Base-by-base conservation (phyloP, 176 grass and related monocot genomes). In the Elymus sibiricus region DNA sequence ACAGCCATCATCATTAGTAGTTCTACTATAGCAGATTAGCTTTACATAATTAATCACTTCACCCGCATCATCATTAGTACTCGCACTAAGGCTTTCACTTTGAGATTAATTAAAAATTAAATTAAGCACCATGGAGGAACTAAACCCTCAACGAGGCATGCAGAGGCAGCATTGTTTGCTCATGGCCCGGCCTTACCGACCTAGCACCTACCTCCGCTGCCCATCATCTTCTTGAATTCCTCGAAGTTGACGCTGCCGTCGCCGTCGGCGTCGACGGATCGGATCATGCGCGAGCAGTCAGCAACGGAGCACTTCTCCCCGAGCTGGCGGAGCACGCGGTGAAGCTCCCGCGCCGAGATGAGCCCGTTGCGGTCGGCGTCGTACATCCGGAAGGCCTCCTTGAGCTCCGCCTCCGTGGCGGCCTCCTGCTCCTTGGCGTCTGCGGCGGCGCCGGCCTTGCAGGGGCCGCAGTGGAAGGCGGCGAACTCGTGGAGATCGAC, bases 191-290 rank as follows among this genome's bases (percentile, higher is more conserved):
- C 28, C 61, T 14, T 69, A 64, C 59, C 29, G 11, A 12, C 58
- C 77, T 81, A 86, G 27, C 61, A 70, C 77, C 26, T 76, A 1
- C 17, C 81, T 22, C 75, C 81, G 21, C 68, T 22, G 82, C 82
- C 83, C 88, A 93, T 90, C 91, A 93, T 93, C 88, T 83, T 88
- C 88, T 90, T 90, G 83, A 93, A 93, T 61, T 93, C 91, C 26
- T 90, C 86, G 83, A 90, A 93, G 32, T 90, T 86, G 82, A 90
- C 91, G 65, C 73, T 63, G 5, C 91, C 91, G 38, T 93, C 91
- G 29, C 83, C 91, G 47, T 93, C 88, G 7, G 22, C 72, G 39
- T 93, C 91, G 79, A 93, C 88, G 65, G 88, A 90, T 0, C 85
- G 81, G 74, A 93, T 93, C 91, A 93, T 93, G 66, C 82, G 60